Evolutionary conservation across 352 stramenopile species (phyloP), one percentile per base, ranked within the genome.

Genomic region (Globisporangium viniferum): DNA sequence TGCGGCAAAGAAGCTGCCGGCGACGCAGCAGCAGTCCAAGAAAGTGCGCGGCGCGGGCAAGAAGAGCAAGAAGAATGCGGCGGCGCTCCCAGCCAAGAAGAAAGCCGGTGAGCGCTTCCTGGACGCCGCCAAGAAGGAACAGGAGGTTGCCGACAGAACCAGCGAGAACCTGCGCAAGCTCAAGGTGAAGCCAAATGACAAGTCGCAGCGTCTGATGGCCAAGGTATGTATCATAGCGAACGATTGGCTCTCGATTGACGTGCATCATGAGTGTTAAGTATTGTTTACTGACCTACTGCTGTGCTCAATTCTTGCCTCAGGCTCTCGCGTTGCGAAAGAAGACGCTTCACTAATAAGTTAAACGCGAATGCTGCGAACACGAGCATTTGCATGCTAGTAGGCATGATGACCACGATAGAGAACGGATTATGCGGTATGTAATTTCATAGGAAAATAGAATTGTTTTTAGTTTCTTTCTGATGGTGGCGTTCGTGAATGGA

Each of bases 111-210:
- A 85, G 67, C 84, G 77, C n/a, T 81, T 84, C 62, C 68, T 92
- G 65, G 83, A 86, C 35, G 71, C 68, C 18, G 81, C 83, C 39
- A 79, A 80, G 58, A 72, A 77, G 39, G 79, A 90, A 64, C 75
- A 85, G n/a, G 67, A 77, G 55, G 62, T 79, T 29, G 73, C 84
- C 8, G 75, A 92, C 66, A 76, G 77, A 48, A 91, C 80, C 8
- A 62, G 70, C 24, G 74, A 89, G 49, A 92, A 92, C 65, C 44
- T 92, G 27, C 78, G 74, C 62, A 91, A 90, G 71, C 78, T 92
- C 20, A 83, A 84, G 65, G 79, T 67, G 71, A 81, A 75, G 46
- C 69, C 73, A 9, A 77, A 81, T 1, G 67, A 76, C 49, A 92
- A 92, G 74, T 84, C 80, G 20, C 73, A 91, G 70, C 79, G 77